Evolutionary conservation across 1,284 basidiomycete species (phyloP).

Genomic region (Cryptococcus maquisensis): DNA sequence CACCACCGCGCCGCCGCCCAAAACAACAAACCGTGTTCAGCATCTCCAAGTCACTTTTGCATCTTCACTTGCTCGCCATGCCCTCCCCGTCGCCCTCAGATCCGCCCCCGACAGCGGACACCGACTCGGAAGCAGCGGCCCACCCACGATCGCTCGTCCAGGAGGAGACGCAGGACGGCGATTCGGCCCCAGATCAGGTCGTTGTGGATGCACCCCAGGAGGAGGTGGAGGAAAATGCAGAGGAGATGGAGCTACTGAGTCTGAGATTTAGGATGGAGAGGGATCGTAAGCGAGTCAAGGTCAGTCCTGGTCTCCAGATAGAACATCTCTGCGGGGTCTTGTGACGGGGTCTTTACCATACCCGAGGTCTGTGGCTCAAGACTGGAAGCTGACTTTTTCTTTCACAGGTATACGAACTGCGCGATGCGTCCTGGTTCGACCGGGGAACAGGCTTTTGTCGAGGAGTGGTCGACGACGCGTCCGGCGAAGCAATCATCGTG

Average conservation of each 20-base stretch:
- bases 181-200: neutral
- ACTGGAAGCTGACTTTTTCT: neutral
- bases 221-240: neutral
- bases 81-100: too few species aligned
- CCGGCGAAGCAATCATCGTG: conserved; percentile 73
- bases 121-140: too few species aligned
- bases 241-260: neutral
- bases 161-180: too few species aligned
- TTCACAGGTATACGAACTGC: conserved; percentile 80
- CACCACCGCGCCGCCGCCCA: too few species aligned
- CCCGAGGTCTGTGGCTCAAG: neutral
- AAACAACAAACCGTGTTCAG: too few species aligned
- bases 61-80: too few species aligned
- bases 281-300: conserved; percentile 40
- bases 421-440: conserved; percentile 84
- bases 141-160: too few species aligned
- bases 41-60: too few species aligned
- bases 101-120: too few species aligned
- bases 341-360: too few species aligned
- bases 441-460: conserved; percentile 91
- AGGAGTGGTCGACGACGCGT: conserved; percentile 73
- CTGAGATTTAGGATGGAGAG: conserved; percentile 11
- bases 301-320: conserved; percentile 10
- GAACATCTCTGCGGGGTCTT: too few species aligned
- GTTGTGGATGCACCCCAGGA: neutral